Evolutionary conservation across 108 stramenopile species (phyloP).

Genomic region (Fragilaria radians): DNA sequence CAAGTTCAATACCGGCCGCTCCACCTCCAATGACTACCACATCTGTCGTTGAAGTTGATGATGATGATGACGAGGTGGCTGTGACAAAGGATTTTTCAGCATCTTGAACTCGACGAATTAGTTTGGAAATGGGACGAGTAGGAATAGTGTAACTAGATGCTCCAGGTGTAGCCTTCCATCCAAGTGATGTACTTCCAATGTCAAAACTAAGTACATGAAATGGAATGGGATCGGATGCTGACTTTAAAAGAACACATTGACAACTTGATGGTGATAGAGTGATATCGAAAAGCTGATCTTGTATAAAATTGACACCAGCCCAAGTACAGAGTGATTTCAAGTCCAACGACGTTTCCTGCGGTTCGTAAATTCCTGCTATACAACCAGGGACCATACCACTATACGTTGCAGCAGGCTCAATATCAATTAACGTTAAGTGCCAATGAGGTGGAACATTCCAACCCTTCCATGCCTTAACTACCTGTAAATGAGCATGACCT

Average conservation of each 20-base stretch:
- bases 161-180: constrained; percentile 44
- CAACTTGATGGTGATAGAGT: constrained; percentile 40
- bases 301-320: constrained; percentile 63
- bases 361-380: constrained; percentile 63
- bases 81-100: neutral
- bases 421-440: constrained; percentile 87
- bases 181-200: constrained; percentile 78
- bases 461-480: constrained; percentile 83
- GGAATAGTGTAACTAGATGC: constrained; percentile 63
- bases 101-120: constrained; percentile 38
- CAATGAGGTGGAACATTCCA: constrained; percentile 45
- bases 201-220: constrained; percentile 76
- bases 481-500: constrained; percentile 94
- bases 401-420: constrained; percentile 81
- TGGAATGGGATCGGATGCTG: constrained; percentile 19
- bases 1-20: constrained; percentile 91
- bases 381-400: constrained; percentile 97
- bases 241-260: constrained; percentile 11
- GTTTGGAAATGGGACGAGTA: constrained; percentile 75
- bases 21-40: constrained; percentile 95
- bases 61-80: constrained; percentile 1
- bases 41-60: constrained; percentile 1
- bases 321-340: constrained; percentile 58
- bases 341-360: constrained; percentile 55
- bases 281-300: constrained; percentile 64